Evolutionary conservation across 208 protist species (phyloP).

Genomic region (Acanthamoeba lenticulata): DNA sequence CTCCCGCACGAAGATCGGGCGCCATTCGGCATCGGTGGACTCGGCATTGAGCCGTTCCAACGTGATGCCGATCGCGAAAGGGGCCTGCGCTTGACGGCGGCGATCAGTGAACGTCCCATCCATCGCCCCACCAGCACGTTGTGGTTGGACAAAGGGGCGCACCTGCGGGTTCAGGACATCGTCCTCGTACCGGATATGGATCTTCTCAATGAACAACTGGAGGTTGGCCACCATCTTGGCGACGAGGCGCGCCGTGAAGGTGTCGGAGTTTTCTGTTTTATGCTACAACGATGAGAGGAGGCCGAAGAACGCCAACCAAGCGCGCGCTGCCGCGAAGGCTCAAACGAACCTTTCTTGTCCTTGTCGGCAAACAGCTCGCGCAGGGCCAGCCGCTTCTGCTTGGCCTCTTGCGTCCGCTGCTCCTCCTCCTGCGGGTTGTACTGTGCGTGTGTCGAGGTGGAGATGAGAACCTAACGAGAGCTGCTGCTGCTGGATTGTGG

Average conservation of each 20-base stretch:
- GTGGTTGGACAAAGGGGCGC: background rate
- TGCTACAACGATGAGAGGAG: background rate
- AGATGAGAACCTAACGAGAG: background rate
- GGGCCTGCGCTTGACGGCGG: background rate
- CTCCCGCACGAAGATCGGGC: conserved; percentile 21
- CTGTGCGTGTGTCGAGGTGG: no score
- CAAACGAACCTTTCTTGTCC: background rate
- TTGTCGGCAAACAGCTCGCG: background rate
- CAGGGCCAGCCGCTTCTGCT: conserved; percentile 45
- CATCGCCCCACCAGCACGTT: no score
- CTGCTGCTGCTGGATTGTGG: background rate
- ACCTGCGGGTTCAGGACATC: conserved; percentile 16
- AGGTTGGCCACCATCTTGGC: conserved; percentile 50
- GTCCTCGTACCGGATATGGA: conserved; percentile 64
- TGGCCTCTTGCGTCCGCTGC: background rate
- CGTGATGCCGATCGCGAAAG: conserved; percentile 50
- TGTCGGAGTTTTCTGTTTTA: background rate
- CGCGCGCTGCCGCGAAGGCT: background rate
- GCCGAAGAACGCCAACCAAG: background rate
- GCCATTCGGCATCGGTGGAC: conserved; percentile 13
- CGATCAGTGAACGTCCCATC: background rate
- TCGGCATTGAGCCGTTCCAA: conserved; percentile 36
- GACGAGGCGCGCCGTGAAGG: conserved; percentile 1
- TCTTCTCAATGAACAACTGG: conserved; percentile 61
- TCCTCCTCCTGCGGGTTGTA: conserved; percentile 20